phyloP scores from a whole-genome alignment of 2,329 filamentous ascomycete species.

The Penicillium sp. region DNA sequence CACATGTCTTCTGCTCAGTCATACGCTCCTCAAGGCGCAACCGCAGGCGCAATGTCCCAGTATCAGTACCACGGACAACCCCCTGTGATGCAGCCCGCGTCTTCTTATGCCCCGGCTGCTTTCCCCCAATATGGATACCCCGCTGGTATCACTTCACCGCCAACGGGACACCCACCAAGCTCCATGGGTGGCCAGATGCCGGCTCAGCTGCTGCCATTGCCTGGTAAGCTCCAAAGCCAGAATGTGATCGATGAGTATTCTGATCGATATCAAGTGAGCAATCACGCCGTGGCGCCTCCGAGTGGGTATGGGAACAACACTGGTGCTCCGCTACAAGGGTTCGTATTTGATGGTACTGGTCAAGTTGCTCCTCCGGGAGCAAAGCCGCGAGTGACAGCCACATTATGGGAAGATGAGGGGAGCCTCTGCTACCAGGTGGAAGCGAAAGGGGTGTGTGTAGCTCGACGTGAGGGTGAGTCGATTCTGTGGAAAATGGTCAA shows the following conservation, averaged over 20 bases:
- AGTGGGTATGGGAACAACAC: conserved; percentile 39
- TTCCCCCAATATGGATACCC: conserved; percentile 71
- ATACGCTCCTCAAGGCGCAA: conserved; percentile 71
- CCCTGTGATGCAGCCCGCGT: conserved; percentile 69
- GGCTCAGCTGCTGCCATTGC: conserved; percentile 68
- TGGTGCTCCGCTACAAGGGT: conserved; percentile 44
- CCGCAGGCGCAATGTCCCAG: conserved; percentile 68
- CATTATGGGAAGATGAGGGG: conserved; percentile 96
- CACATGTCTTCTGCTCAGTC: conserved; percentile 77
- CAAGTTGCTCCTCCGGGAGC: conserved; percentile 89
- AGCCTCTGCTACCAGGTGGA: conserved; percentile 98
- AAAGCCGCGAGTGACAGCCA: conserved; percentile 95
- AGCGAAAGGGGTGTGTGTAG: conserved; percentile 92
- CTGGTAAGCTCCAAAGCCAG: conserved; percentile 38
- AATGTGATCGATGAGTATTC: background rate
- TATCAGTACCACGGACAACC: conserved; percentile 72
- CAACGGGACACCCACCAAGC: conserved; percentile 63
- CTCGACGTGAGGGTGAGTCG: conserved; percentile 76
- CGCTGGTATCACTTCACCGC: conserved; percentile 78
- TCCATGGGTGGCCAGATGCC: conserved; percentile 65
- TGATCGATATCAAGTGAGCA: conserved; percentile 34
- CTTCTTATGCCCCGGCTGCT: conserved; percentile 64
- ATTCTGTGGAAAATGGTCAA: background rate
- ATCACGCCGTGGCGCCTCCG: conserved; percentile 33
- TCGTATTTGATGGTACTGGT: conserved; percentile 77